Percentiles rank a stretch among this genome's conserved stretches.
These are phyloP conservation scores for Ogataea chonburiensis DNA, from an alignment of 805 yeast genomes.

Conservation along the genomic window DNA sequence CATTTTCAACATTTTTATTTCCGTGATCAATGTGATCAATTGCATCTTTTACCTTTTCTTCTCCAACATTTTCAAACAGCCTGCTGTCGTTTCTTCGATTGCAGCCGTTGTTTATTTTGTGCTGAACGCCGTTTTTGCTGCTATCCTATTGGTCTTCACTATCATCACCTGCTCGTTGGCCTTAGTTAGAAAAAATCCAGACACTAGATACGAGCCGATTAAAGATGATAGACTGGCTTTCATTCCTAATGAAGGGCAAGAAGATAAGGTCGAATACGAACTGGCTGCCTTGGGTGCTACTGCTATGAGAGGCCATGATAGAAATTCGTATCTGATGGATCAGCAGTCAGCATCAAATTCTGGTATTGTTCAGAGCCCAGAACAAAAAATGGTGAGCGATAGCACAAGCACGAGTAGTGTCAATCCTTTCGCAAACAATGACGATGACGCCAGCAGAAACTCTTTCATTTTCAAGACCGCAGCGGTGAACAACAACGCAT, in stretches of 20 bases:
- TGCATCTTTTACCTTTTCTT: slow-evolving; percentile 86
- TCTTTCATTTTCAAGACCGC: slow-evolving; percentile 20
- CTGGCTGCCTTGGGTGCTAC: slow-evolving; percentile 72
- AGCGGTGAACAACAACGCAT: slow-evolving; percentile 10
- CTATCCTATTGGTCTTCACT: slow-evolving; percentile 78
- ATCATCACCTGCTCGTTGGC: slow-evolving; percentile 86
- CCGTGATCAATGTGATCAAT: slow-evolving; percentile 76
- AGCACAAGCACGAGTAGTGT: slow-evolving; percentile 13
- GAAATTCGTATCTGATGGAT: slow-evolving; percentile 36
- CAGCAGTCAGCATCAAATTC: slow-evolving; percentile 28
- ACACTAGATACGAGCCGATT: slow-evolving; percentile 92
- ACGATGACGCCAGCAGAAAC: slow-evolving; percentile 20
- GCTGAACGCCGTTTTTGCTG: slow-evolving; percentile 84
- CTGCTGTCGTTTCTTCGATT: slow-evolving; percentile 84
- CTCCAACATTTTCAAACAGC: slow-evolving; percentile 79
- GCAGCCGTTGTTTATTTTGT: slow-evolving; percentile 90
- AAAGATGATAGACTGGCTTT: slow-evolving; percentile 96
- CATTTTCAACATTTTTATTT: slow-evolving; percentile 84
- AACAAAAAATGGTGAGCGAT: slow-evolving; percentile 23
- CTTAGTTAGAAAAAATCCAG: slow-evolving; percentile 85
- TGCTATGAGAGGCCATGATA: slow-evolving; percentile 61
- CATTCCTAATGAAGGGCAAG: slow-evolving; percentile 55
- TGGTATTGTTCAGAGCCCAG: slow-evolving; percentile 16
- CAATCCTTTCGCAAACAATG: slow-evolving; percentile 23
- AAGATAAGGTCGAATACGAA: slow-evolving; percentile 51